Percentiles rank a stretch among this genome's conserved stretches.
phyloP scores from a whole-genome alignment of 768 basidiomycete species.

The Tulasnella sp. region DNA sequence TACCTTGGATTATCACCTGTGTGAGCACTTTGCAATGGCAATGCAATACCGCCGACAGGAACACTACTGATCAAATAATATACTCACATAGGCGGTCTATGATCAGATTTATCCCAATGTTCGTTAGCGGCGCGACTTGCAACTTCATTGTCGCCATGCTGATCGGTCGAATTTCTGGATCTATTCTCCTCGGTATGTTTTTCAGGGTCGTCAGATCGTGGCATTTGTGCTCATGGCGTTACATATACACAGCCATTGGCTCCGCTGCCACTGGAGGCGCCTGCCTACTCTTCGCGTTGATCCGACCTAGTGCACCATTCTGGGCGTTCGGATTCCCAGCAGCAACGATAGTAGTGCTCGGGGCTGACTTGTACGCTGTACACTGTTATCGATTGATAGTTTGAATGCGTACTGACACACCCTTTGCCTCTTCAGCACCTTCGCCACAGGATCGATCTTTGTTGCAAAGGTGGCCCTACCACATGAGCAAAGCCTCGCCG shows the following conservation, averaged over 20 bases:
- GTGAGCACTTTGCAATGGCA: not conserved
- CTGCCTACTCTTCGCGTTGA: slow-evolving; percentile 57
- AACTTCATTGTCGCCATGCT: slow-evolving; percentile 56
- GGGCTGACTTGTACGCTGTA: slow-evolving; percentile 50
- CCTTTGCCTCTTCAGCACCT: slow-evolving; percentile 31
- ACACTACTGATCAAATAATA: not conserved
- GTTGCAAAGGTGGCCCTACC: slow-evolving; percentile 55
- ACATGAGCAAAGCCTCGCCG: slow-evolving; percentile 66
- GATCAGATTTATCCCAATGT: slow-evolving; percentile 61
- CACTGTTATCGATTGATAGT: not conserved
- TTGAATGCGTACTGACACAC: not conserved
- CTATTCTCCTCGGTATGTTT: slow-evolving; percentile 49
- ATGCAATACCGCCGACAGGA: not conserved
- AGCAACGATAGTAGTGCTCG: slow-evolving; percentile 52
- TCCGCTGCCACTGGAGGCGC: slow-evolving; percentile 48
- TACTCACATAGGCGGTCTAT: slow-evolving; percentile 35
- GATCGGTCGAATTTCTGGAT: slow-evolving; percentile 44
- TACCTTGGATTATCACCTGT: slow-evolving; percentile 47
- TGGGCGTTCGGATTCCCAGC: slow-evolving; percentile 74
- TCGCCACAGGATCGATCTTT: slow-evolving; percentile 60
- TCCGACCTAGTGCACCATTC: slow-evolving; percentile 44
- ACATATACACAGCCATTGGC: slow-evolving; percentile 36
- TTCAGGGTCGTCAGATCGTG: too few relatives aligned
- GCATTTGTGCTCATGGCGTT: not conserved
- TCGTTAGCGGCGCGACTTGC: slow-evolving; percentile 49